Evolutionary conservation across 2,329 filamentous ascomycete species (phyloP).

Genomic region (Paraphaeosphaeria minitans): DNA sequence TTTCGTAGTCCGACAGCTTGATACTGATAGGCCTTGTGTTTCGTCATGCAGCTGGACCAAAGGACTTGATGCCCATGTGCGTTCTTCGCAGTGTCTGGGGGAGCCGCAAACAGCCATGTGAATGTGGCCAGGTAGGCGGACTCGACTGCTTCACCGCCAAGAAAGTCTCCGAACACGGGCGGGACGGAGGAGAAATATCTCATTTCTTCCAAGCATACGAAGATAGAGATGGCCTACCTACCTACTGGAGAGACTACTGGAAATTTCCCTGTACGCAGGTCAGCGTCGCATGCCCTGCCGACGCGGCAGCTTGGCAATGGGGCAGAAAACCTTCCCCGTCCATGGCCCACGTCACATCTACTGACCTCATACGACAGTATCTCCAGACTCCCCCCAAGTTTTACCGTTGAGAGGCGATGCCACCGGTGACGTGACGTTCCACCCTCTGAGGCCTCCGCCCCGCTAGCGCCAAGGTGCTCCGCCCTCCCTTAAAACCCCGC

Average conservation of each 20-base stretch:
- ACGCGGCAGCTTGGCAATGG: conserved; percentile 3
- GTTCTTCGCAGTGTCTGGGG: no score
- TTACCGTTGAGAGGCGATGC: background rate
- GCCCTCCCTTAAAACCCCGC: conserved; percentile 2
- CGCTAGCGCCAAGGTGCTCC: conserved; percentile 10
- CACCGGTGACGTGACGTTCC: background rate
- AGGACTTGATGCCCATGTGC: no score
- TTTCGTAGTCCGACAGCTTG: no score
- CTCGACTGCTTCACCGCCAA: background rate
- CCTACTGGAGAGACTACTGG: background rate
- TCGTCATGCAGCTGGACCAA: no score
- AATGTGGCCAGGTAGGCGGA: background rate
- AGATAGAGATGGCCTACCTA: no score
- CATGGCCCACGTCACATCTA: conserved; percentile 3
- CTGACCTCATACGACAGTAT: background rate
- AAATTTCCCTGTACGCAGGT: background rate
- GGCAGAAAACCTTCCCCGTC: background rate
- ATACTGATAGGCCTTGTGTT: no score
- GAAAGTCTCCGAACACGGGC: background rate
- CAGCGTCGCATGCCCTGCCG: background rate
- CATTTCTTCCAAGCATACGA: background rate
- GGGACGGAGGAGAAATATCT: background rate
- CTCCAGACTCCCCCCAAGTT: background rate
- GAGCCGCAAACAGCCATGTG: background rate
- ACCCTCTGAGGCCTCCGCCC: conserved; percentile 2